Base-by-base conservation (phyloP, 179 eudicot genomes). In the Spergularia azorica region DNA sequence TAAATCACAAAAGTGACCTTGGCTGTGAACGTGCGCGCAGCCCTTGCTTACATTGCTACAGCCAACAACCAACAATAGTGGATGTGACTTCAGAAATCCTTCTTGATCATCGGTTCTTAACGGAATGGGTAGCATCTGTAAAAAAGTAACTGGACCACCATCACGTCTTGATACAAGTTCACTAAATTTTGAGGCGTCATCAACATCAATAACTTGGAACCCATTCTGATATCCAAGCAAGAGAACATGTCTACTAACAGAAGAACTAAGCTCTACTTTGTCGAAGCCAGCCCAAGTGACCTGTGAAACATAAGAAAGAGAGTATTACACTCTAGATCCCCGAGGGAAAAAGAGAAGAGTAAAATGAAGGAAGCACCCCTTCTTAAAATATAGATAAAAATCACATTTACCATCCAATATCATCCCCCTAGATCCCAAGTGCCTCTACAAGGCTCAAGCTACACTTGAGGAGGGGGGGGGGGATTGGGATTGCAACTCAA, bases 181-280 rank as follows among this genome's bases (percentile, higher is more conserved):
- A 70, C 79, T 80, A 70, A 89, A 77, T 81, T 74, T 90, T 48
- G 89, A 88, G 50, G 93, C 93, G 81, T 91, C 93, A 76, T 88
- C 93, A 50, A 91, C 91, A 83, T 91, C 96, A 73, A 89, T 81
- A 69, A 89, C 88, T 86, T 91, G 96, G 76, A 89, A 91, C 20
- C 93, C 93, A 79, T 85, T 88, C 60, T 83, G 78, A 71, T 91
- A 91, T 63, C 96, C 96, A 75, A 91, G 88, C 54, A 91, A 77
- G 64, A 89, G 91, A 74, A 89, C 88, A 56, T 68, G 86, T 77
- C 83, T 88, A 66, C 76, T 16, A 39, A 64, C 50, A 82, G 88
- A 67, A 14, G 89, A 77, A 77, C 85, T 74, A 75, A 85, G 83
- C 72, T 91, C 93, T 78, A 91, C 70, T 79, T 82, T 85, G 82